These are phyloP conservation scores for Stromatinia cepivora DNA, from an alignment of 2,329 filamentous ascomycete genomes.

Conservation along the genomic window DNA sequence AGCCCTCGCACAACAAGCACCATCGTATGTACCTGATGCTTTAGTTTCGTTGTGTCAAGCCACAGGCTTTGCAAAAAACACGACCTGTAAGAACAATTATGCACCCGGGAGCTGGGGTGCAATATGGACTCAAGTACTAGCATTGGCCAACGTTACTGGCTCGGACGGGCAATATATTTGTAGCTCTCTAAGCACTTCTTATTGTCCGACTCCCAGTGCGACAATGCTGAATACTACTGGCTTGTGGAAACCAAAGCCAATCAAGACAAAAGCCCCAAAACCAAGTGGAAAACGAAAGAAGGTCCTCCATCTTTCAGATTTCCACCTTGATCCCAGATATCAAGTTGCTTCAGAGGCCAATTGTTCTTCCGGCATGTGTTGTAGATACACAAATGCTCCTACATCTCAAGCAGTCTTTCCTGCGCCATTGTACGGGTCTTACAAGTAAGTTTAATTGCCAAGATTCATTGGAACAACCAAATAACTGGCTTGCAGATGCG, in stretches of 20 bases:
- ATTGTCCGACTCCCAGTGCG: constrained; percentile 50
- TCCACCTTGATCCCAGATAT: constrained; percentile 57
- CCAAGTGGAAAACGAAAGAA: constrained; percentile 56
- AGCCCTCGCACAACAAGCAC: constrained; percentile 51
- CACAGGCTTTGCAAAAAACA: constrained; percentile 49
- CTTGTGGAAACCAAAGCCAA: constrained; percentile 56
- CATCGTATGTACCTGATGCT: constrained; percentile 50
- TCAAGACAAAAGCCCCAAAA: constrained; percentile 45
- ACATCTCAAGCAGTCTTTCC: constrained; percentile 45
- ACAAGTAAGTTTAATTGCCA: constrained; percentile 40
- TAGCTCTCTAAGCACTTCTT: constrained; percentile 49
- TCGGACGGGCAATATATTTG: constrained; percentile 60
- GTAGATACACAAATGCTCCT: constrained; percentile 46
- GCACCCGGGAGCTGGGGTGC: constrained; percentile 51
- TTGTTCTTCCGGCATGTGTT: constrained; percentile 53
- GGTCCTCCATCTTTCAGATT: constrained; percentile 56
- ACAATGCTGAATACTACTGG: constrained; percentile 47
- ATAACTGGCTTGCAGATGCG: constrained; percentile 44
- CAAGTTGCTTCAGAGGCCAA: constrained; percentile 54
- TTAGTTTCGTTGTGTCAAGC: constrained; percentile 53
- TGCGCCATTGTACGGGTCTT: constrained; percentile 56
- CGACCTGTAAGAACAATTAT: constrained; percentile 51
- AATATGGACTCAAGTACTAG: constrained; percentile 58
- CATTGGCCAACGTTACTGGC: constrained; percentile 53
- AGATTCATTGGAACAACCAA: neutral